Evolutionary conservation across 2,329 filamentous ascomycete genomes (phyloP).

Genomic region (Coccinonectria pachysandricola): DNA sequence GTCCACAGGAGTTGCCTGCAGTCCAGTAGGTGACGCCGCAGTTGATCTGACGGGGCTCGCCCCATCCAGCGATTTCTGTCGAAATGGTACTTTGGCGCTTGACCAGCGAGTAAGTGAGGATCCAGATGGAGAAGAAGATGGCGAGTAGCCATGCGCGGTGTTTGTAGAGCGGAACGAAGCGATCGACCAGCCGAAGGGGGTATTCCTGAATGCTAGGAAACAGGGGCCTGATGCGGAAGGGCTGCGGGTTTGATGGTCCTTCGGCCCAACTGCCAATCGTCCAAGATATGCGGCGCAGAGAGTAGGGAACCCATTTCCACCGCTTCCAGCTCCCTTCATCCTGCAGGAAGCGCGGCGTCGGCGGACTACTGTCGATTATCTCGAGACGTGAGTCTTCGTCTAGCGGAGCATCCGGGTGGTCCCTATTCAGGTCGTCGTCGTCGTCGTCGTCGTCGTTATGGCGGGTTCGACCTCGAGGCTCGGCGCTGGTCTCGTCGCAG

Average conservation of each 20-base stretch:
- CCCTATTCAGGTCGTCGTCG: slow-evolving; percentile 22
- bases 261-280: slow-evolving; percentile 38
- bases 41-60: slow-evolving; percentile 51
- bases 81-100: slow-evolving; percentile 50
- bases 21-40: slow-evolving; percentile 65
- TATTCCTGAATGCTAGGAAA: slow-evolving; percentile 58
- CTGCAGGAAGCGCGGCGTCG: slow-evolving; percentile 51
- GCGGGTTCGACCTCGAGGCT: no score
- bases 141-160: slow-evolving; percentile 51
- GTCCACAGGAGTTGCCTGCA: slow-evolving; percentile 58
- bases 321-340: slow-evolving; percentile 37
- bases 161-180: slow-evolving; percentile 46
- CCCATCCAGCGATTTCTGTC: slow-evolving; percentile 57
- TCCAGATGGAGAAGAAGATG: slow-evolving; percentile 55
- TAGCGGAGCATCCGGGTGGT: slow-evolving; percentile 34
- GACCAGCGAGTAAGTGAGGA: slow-evolving; percentile 58
- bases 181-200: slow-evolving; percentile 54
- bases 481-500: no score
- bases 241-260: slow-evolving; percentile 44
- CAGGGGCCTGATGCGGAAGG: slow-evolving; percentile 42
- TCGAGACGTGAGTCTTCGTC: slow-evolving; percentile 29
- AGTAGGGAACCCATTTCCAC: slow-evolving; percentile 50
- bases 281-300: slow-evolving; percentile 35
- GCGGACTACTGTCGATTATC: slow-evolving; percentile 31
- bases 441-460: slow-evolving; percentile 21